A percentile compares a stretch with the other conserved stretches of the same genome.
Conservation (phyloP, 495 filamentous ascomycete genomes). For the Neurospora tetrasperma region DNA sequence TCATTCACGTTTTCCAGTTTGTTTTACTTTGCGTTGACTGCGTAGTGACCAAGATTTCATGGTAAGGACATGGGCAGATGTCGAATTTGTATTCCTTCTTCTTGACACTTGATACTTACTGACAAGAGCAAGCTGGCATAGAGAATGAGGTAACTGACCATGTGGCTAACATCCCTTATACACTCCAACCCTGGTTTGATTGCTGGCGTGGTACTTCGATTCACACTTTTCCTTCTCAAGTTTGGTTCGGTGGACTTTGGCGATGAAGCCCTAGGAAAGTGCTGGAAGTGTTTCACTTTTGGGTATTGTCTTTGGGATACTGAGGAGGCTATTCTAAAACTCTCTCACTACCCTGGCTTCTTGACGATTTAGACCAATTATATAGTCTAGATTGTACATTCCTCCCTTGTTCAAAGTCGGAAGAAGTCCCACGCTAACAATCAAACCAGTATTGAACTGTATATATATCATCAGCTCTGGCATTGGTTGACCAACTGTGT, state of each 20-base stretch:
- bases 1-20: background rate
- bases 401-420: background rate
- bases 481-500: background rate
- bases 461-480: too few relatives aligned
- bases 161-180: background rate
- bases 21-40: background rate
- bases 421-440: background rate
- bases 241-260: background rate
- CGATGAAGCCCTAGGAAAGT: background rate
- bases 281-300: background rate
- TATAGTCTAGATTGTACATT: background rate
- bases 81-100: background rate
- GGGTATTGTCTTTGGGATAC: background rate
- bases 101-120: background rate
- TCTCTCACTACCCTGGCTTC: background rate
- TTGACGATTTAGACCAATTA: background rate
- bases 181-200: background rate
- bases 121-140: background rate
- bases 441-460: background rate
- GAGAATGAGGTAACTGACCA: background rate
- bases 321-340: background rate
- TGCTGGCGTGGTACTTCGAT: background rate
- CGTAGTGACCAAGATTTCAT: background rate
- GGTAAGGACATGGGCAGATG: background rate
- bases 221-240: background rate